These are phyloP conservation scores for Auriscalpium orientale DNA, from an alignment of 768 basidiomycete species.

Conservation along the genomic window DNA sequence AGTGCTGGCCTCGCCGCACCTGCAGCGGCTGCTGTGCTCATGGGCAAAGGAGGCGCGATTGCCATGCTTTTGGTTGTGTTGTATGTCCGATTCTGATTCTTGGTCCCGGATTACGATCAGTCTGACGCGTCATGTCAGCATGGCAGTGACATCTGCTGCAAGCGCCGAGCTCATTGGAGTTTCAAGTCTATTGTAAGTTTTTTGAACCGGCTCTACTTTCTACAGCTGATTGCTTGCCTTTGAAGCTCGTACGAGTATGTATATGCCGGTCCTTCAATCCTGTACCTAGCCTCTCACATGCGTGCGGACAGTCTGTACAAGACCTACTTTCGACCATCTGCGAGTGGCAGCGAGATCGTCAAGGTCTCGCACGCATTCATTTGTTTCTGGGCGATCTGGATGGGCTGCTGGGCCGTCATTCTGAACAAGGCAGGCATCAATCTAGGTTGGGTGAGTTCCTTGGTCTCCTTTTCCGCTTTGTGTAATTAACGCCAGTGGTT, in stretches of 20 bases:
- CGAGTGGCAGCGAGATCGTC: neutral
- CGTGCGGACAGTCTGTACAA: conserved; percentile 7
- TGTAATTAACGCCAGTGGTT: neutral
- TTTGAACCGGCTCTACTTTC: neutral
- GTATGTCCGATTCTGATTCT: conserved; percentile 15
- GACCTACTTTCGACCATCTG: conserved; percentile 2
- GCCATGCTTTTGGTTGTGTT: conserved; percentile 39
- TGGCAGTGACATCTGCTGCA: conserved; percentile 41
- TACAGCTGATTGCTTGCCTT: neutral
- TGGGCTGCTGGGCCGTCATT: conserved; percentile 29
- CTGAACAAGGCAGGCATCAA: conserved; percentile 38
- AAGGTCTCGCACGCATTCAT: neutral
- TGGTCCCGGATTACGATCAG: neutral
- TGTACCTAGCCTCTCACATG: too few relatives aligned
- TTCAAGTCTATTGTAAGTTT: conserved; percentile 34
- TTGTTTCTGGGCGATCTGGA: conserved; percentile 26
- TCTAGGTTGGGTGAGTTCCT: conserved; percentile 35
- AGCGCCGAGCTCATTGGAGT: conserved; percentile 40
- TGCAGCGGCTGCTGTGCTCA: conserved; percentile 37
- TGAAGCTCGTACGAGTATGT: conserved; percentile 40
- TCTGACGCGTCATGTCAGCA: conserved; percentile 16
- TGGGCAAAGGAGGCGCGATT: conserved; percentile 38
- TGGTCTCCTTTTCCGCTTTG: neutral
- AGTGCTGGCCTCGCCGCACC: conserved; percentile 40
- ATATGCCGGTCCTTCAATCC: conserved; percentile 13